Conservation (phyloP, 2,329 filamentous ascomycete genomes). For the Chalara sp. region DNA sequence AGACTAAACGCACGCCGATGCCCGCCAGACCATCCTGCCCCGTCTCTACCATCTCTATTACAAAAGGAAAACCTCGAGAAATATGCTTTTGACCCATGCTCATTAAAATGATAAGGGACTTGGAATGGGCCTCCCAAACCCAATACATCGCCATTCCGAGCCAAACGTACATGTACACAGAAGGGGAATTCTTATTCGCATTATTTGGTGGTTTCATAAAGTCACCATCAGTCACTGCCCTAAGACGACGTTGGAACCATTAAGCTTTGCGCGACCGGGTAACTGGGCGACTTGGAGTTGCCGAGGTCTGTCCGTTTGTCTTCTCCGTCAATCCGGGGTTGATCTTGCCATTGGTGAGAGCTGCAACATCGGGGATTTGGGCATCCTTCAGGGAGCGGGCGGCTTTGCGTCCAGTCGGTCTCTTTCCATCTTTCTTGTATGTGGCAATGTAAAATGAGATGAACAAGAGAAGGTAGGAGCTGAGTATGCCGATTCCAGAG, state of each 20-base stretch:
- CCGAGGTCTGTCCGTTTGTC: slow-evolving; percentile 39
- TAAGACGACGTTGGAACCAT: neutral
- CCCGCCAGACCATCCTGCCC: neutral
- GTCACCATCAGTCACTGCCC: slow-evolving; percentile 3
- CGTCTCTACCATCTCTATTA: slow-evolving; percentile 12
- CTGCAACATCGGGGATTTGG: slow-evolving; percentile 25
- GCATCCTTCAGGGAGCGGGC: slow-evolving; percentile 38
- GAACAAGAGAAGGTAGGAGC: slow-evolving; percentile 94
- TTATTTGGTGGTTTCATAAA: slow-evolving; percentile 3
- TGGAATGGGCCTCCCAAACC: slow-evolving; percentile 7
- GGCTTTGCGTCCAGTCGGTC: slow-evolving; percentile 77
- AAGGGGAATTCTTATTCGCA: slow-evolving; percentile 14
- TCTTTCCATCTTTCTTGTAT: slow-evolving; percentile 80
- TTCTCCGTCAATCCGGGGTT: slow-evolving; percentile 32
- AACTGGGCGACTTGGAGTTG: slow-evolving; percentile 21
- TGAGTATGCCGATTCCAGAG: slow-evolving; percentile 84
- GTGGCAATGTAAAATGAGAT: slow-evolving; percentile 98
- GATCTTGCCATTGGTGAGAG: slow-evolving; percentile 25
- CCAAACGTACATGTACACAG: slow-evolving; percentile 19
- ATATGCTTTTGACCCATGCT: slow-evolving; percentile 4
- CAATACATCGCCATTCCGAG: neutral
- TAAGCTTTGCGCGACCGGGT: slow-evolving; percentile 30
- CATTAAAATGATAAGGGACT: slow-evolving; percentile 5
- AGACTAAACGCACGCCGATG: too few relatives aligned
- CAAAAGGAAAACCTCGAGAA: slow-evolving; percentile 9